These are phyloP conservation scores for Edaphochlamys debaryana DNA, from an alignment of 139 green algal genomes.

Conservation along the genomic window DNA sequence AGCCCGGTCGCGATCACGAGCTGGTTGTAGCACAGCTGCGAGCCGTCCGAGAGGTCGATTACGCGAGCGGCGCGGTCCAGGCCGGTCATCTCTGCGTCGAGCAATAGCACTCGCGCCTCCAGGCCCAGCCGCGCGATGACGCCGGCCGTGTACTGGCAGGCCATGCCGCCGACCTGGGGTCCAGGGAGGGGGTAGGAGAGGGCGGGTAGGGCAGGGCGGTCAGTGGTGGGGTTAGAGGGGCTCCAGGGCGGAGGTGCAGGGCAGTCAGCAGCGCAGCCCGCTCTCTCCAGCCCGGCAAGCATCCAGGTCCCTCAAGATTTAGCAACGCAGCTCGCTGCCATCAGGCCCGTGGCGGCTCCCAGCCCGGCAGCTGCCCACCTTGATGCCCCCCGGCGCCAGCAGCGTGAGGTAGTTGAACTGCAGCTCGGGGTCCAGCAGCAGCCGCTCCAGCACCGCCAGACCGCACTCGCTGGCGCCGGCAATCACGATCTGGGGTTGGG, in stretches of 20 bases:
- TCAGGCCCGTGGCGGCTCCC: too few species aligned
- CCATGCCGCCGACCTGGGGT: slow-evolving; percentile 52
- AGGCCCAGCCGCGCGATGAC: slow-evolving; percentile 57
- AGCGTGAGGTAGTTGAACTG: slow-evolving; percentile 74
- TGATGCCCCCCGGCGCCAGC: slow-evolving; percentile 61
- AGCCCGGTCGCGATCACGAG: slow-evolving; percentile 65
- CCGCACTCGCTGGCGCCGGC: slow-evolving; percentile 70
- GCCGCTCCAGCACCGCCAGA: slow-evolving; percentile 69
- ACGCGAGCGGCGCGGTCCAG: slow-evolving; percentile 55
- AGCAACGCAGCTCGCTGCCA: too few species aligned
- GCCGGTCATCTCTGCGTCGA: slow-evolving; percentile 68
- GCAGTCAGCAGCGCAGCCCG: background rate
- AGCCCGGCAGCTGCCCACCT: too few species aligned
- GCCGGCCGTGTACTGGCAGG: slow-evolving; percentile 57
- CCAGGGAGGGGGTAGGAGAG: too few species aligned
- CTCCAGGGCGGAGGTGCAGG: too few species aligned
- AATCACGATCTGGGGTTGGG: slow-evolving; percentile 65
- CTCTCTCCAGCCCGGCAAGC: too few species aligned
- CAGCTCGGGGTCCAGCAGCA: slow-evolving; percentile 62
- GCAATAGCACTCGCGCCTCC: slow-evolving; percentile 58
- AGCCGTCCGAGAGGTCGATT: slow-evolving; percentile 56
- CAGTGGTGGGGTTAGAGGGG: background rate
- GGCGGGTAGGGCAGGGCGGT: background rate
- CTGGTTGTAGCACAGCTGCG: slow-evolving; percentile 62
- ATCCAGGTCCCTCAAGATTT: too few species aligned